Evolutionary conservation across 2,329 filamentous ascomycete species (phyloP).

Genomic region (Hypoxylon sp.): DNA sequence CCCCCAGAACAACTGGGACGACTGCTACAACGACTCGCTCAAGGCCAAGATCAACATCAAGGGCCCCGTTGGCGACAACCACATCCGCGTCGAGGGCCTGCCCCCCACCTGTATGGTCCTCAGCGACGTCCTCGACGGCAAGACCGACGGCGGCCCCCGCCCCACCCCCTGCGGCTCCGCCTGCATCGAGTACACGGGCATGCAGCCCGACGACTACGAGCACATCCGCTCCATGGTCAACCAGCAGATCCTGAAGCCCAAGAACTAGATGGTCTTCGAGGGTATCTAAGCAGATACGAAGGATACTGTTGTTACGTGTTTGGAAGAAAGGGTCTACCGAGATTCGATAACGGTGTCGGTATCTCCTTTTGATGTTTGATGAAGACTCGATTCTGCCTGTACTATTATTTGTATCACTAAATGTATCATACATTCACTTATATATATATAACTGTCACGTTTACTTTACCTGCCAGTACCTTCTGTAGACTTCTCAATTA

Average conservation of each 20-base stretch:
- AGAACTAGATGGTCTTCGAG: not conserved
- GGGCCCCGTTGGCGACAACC: constrained; percentile 9
- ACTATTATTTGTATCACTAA: too few relatives aligned
- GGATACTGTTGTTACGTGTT: not conserved
- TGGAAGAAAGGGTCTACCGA: not conserved
- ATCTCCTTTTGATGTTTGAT: not conserved
- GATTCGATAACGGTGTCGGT: not conserved
- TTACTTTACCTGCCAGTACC: not conserved
- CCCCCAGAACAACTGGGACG: constrained; percentile 11
- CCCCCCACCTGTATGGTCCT: constrained; percentile 13
- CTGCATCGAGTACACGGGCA: constrained; percentile 15
- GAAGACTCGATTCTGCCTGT: too few relatives aligned
- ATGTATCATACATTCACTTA: too few relatives aligned
- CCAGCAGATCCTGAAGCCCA: constrained; percentile 5
- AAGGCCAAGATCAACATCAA: constrained; percentile 1
- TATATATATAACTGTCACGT: too few relatives aligned
- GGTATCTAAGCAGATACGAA: not conserved
- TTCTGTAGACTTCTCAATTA: too few relatives aligned
- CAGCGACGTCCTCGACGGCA: constrained; percentile 9
- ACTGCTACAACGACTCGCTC: constrained; percentile 10
- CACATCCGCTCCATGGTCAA: constrained; percentile 12
- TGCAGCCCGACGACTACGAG: constrained; percentile 10
- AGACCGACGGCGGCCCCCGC: not conserved
- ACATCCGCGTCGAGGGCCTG: constrained; percentile 8
- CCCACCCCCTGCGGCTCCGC: constrained; percentile 8